Percentiles rank a stretch among this genome's conserved stretches.
Evolutionary conservation across 176 grass and related monocot species (phyloP).

Genomic region (Hordeum marinum): DNA sequence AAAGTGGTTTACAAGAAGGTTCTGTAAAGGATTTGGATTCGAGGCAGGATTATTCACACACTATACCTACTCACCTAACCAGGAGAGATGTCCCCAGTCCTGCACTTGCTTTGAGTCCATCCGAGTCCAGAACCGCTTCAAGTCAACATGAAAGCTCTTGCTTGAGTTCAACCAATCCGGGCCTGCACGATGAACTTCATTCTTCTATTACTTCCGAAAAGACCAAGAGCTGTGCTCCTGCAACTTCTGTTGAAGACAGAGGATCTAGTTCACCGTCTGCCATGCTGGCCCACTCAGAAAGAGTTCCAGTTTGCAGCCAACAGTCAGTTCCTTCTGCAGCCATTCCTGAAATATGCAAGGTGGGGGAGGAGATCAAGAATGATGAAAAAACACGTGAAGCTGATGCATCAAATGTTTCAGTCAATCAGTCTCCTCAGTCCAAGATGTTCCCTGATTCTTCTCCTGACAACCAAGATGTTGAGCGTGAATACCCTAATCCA

Average conservation of each 20-base stretch:
- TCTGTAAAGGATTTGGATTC: constrained; percentile 35
- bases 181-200: constrained; percentile 39
- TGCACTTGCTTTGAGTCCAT: constrained; percentile 38
- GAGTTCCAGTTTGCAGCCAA: constrained; percentile 31
- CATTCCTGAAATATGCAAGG: constrained; percentile 35
- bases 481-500: constrained; percentile 44
- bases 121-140: constrained; percentile 50
- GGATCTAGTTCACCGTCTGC: constrained; percentile 41
- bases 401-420: constrained; percentile 38
- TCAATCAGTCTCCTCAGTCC: constrained; percentile 44
- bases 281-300: constrained; percentile 36
- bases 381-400: constrained; percentile 33
- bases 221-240: constrained; percentile 29
- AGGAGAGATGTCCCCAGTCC: constrained; percentile 37
- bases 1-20: constrained; percentile 31
- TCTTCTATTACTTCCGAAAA: constrained; percentile 38
- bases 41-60: constrained; percentile 13
- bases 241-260: constrained; percentile 47
- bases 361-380: constrained; percentile 29
- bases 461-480: constrained; percentile 44
- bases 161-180: constrained; percentile 41
- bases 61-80: constrained; percentile 27
- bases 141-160: constrained; percentile 49
- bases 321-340: constrained; percentile 26
- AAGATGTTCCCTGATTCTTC: constrained; percentile 30